phyloP scores from a whole-genome alignment of 1,139 yeast genomes.

The Candida glucosophila region DNA sequence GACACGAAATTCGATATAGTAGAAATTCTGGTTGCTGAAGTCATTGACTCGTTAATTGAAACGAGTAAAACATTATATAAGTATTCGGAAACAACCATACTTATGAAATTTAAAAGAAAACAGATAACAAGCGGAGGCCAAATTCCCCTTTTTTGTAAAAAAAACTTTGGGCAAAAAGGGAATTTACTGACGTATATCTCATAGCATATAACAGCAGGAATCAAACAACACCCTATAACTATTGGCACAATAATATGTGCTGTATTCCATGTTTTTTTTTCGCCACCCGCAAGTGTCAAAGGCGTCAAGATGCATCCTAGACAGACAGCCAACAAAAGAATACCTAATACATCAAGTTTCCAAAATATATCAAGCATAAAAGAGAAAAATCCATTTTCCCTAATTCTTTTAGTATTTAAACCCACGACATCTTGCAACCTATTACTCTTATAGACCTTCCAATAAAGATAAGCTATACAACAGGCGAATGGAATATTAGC shows the following conservation, averaged over 20 bases:
- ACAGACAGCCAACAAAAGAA: conserved; percentile 18
- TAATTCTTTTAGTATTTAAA: conserved; percentile 12
- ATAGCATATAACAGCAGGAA: conserved; percentile 25
- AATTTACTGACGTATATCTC: conserved; percentile 20
- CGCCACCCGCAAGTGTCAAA: conserved; percentile 31
- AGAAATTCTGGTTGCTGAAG: conserved; percentile 28
- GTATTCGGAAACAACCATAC: conserved; percentile 22
- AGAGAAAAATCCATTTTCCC: conserved; percentile 15
- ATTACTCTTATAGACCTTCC: conserved; percentile 23
- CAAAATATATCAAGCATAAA: conserved; percentile 21
- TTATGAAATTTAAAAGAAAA: conserved; percentile 21
- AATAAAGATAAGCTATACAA: conserved; percentile 26
- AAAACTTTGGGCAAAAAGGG: conserved; percentile 24
- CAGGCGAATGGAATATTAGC: conserved; percentile 23
- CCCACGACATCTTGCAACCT: conserved; percentile 22
- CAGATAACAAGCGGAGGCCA: conserved; percentile 24
- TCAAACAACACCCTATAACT: conserved; percentile 25
- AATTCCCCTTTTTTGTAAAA: conserved; percentile 29
- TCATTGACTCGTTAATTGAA: conserved; percentile 21
- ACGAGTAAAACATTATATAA: conserved; percentile 27
- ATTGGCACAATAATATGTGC: conserved; percentile 28
- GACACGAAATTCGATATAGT: conserved; percentile 25
- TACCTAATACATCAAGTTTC: conserved; percentile 27
- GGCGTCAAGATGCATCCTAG: conserved; percentile 32
- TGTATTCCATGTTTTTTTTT: conserved; percentile 18